Conservation (phyloP, 441 rosid species). For the Kokia cookei region DNA sequence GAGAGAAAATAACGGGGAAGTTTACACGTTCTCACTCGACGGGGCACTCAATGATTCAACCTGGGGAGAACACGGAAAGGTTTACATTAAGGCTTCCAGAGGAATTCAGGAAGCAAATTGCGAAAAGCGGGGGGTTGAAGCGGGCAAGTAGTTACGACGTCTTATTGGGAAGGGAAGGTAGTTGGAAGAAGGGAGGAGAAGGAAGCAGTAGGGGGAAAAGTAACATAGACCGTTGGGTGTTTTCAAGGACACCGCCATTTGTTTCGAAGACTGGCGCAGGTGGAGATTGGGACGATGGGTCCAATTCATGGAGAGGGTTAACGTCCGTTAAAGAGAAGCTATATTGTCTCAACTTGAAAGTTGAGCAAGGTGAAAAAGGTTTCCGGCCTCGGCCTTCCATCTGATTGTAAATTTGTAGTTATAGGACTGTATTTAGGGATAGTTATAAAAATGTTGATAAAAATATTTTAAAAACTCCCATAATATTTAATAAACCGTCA, state of each 20-base stretch:
- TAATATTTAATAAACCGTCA: too few relatives aligned
- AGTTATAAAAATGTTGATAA: too few relatives aligned
- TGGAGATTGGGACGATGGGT: background rate
- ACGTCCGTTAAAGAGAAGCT: conserved; percentile 17
- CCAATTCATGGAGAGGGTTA: background rate
- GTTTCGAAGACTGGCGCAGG: conserved; percentile 13
- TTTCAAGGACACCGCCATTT: conserved; percentile 31
- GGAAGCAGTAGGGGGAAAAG: conserved; percentile 12
- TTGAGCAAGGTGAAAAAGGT: background rate
- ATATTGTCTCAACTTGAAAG: background rate
- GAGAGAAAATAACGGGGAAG: conserved; percentile 12
- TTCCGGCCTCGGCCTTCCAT: background rate
- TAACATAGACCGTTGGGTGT: conserved; percentile 21
- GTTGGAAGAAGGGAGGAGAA: conserved; percentile 23
- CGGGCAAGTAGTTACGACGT: conserved; percentile 31
- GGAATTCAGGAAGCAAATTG: conserved; percentile 48
- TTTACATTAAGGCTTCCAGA: conserved; percentile 66
- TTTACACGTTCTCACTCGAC: conserved; percentile 82
- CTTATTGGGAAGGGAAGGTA: conserved; percentile 21
- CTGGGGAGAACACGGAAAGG: conserved; percentile 40
- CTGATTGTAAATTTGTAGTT: background rate
- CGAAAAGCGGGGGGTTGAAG: conserved; percentile 23
- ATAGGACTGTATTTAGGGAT: too few relatives aligned
- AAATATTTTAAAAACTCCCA: too few relatives aligned
- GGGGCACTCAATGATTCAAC: conserved; percentile 39